Evolutionary conservation across 2,329 filamentous ascomycete genomes (phyloP), one percentile per base, ranked within the genome.

Genomic region (Dactylellina leptospora): DNA sequence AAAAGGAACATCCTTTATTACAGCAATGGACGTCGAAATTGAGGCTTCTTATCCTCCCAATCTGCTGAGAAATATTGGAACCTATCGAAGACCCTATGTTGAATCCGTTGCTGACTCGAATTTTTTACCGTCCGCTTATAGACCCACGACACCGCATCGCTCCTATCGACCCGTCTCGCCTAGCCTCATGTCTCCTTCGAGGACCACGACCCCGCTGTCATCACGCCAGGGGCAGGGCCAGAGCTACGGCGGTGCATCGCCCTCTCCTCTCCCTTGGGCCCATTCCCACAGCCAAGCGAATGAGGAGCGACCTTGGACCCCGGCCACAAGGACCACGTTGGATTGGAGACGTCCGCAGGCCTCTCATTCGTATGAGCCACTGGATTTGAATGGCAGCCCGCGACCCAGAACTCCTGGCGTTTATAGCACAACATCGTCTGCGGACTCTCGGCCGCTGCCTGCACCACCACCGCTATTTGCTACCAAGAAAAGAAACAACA

Each of bases 301-400:
- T 79, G 76, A 75, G 0, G 69, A 73, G 25, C 78, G 84, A 58
- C 83, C 86, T 0, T 86, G 85, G 80, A 84, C 85, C 6, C 85
- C 86, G 10, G 83, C 84, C 5, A 23, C 80, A 81, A 75, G 81
- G 78, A 68, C 69, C 20, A 83, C 83, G 2, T 81, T 82, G 28
- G 90, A 93, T 72, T 91, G 90, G 80, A 80, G 85, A 25, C 85
- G 90, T 55, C 90, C 90, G 6, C 88, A 91, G 1, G 86, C 88
- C 0, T 87, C 84, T 75, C 82, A 89, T 22, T 84, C 87, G 2
- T 97, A 95, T 80, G 95, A 97, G 80, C 91, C 92, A 0, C 85
- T 88, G 20, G 93, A 97, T 76, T 81, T 97, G 69, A 93, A 97
- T 77, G 95, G 95, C 51, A 93, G 87, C 73, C 93, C 95, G 4